Percentiles rank a stretch among this genome's conserved stretches.
Conservation (phyloP, 768 basidiomycete species). For the Suillus sp. region DNA sequence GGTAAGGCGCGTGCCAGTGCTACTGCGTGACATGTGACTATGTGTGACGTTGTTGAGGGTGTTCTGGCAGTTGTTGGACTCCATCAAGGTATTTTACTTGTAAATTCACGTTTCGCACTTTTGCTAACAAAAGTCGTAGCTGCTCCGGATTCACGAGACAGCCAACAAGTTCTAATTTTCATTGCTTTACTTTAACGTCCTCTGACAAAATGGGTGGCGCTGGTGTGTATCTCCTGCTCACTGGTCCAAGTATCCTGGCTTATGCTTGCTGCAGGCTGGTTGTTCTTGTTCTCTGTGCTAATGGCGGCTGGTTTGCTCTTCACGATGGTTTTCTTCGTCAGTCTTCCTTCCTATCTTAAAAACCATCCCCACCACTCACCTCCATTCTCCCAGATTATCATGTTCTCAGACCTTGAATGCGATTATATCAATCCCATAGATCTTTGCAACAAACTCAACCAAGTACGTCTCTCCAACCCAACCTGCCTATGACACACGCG, state of each 20-base stretch:
- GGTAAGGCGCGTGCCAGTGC: too few species aligned
- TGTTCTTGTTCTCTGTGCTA: slow-evolving; percentile 95
- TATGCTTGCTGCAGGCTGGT: slow-evolving; percentile 65
- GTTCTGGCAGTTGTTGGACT: background rate
- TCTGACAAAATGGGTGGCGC: slow-evolving; percentile 42
- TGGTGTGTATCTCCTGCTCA: slow-evolving; percentile 34
- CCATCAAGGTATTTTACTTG: background rate
- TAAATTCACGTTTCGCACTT: background rate
- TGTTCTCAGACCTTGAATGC: slow-evolving; percentile 99
- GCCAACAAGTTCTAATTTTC: slow-evolving; percentile 8
- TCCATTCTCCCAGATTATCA: slow-evolving; percentile 79
- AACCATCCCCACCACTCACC: background rate
- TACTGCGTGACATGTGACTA: background rate
- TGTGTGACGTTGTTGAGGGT: background rate
- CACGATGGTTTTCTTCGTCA: slow-evolving; percentile 99
- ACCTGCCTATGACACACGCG: too few species aligned
- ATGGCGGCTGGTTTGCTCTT: slow-evolving; percentile 94
- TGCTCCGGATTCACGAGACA: background rate
- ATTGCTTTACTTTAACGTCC: background rate
- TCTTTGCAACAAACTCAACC: slow-evolving; percentile 98
- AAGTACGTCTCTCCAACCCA: slow-evolving; percentile 51
- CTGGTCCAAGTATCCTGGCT: background rate
- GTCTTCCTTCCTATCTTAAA: slow-evolving; percentile 35
- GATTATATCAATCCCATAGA: slow-evolving; percentile 99
- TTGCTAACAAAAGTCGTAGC: background rate